Conservation (phyloP, 2,329 filamentous ascomycete genomes). For the Xylaria polymorpha region DNA sequence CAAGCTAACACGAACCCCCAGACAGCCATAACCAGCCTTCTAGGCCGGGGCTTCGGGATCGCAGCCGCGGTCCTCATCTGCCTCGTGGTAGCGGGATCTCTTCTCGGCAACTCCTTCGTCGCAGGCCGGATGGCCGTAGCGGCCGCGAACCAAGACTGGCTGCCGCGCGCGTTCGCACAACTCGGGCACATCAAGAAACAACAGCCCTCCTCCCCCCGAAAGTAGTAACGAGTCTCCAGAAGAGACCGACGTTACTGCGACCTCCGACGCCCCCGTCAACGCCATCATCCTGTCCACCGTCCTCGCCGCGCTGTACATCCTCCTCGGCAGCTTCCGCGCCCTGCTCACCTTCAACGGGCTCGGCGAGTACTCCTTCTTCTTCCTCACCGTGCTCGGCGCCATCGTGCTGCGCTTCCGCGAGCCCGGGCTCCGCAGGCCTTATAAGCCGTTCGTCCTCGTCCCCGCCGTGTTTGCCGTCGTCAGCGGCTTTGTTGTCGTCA, state of each 20-base stretch:
- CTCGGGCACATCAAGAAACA: conserved; percentile 55
- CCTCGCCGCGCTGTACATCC: conserved; percentile 67
- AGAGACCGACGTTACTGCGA: conserved; percentile 14
- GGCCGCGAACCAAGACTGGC: conserved; percentile 64
- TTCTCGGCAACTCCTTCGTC: conserved; percentile 72
- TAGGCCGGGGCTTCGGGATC: conserved; percentile 65
- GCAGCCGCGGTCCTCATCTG: conserved; percentile 67
- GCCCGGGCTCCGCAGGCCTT: conserved; percentile 65
- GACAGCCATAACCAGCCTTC: conserved; percentile 66
- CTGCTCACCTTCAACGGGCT: conserved; percentile 70
- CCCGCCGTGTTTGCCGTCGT: conserved; percentile 66
- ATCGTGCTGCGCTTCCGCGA: conserved; percentile 67
- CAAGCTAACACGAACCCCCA: conserved; percentile 45
- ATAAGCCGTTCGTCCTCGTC: conserved; percentile 63
- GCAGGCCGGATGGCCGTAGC: conserved; percentile 70
- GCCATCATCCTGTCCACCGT: conserved; percentile 62
- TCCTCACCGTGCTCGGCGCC: conserved; percentile 69
- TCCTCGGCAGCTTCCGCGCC: conserved; percentile 70
- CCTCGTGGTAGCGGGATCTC: conserved; percentile 69
- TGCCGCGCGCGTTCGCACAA: conserved; percentile 58
- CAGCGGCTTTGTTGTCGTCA: conserved; percentile 68
- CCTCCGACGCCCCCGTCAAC: conserved; percentile 65
- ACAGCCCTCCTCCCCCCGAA: neutral
- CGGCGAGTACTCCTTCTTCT: conserved; percentile 72
- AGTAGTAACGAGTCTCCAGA: conserved; percentile 1